These are phyloP conservation scores for Monosporascus sp. DNA, from an alignment of 2,329 filamentous ascomycete species.

Conservation along the genomic window DNA sequence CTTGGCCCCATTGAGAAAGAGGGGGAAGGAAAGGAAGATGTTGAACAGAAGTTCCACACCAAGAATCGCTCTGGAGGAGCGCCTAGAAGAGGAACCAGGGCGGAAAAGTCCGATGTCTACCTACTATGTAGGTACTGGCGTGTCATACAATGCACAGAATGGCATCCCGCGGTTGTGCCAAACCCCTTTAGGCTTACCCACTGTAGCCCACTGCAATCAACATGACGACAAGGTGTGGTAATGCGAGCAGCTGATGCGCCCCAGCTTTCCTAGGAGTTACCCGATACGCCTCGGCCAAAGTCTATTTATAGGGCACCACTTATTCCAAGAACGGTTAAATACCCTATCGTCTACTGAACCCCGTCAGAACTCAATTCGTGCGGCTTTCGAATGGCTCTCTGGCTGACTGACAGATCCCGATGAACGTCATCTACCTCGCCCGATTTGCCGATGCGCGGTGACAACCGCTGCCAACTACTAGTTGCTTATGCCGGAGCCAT, in stretches of 20 bases:
- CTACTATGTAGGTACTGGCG: background rate
- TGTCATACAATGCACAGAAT: background rate
- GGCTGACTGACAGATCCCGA: too few species aligned
- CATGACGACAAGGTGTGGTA: background rate
- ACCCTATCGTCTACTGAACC: background rate
- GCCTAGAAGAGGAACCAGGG: background rate
- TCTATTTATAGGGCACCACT: background rate
- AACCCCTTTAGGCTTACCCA: background rate
- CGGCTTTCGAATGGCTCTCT: too few species aligned
- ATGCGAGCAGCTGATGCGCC: background rate
- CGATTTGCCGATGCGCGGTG: too few species aligned
- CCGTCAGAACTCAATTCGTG: too few species aligned
- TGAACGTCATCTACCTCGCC: too few species aligned
- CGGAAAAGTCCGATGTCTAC: background rate
- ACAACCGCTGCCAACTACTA: too few species aligned
- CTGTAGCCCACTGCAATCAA: background rate
- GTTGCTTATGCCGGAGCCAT: too few species aligned
- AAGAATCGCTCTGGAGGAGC: background rate
- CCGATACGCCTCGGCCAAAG: background rate
- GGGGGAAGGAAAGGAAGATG: background rate
- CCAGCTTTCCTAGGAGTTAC: background rate
- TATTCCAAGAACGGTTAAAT: background rate
- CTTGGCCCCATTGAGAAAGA: background rate
- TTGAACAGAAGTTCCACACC: background rate
- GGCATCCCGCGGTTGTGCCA: background rate